A percentile compares a stretch with the other conserved stretches of the same genome.
Conservation (phyloP, 2,329 filamentous ascomycete genomes). For the Pseudopithomyces chartarum region DNA sequence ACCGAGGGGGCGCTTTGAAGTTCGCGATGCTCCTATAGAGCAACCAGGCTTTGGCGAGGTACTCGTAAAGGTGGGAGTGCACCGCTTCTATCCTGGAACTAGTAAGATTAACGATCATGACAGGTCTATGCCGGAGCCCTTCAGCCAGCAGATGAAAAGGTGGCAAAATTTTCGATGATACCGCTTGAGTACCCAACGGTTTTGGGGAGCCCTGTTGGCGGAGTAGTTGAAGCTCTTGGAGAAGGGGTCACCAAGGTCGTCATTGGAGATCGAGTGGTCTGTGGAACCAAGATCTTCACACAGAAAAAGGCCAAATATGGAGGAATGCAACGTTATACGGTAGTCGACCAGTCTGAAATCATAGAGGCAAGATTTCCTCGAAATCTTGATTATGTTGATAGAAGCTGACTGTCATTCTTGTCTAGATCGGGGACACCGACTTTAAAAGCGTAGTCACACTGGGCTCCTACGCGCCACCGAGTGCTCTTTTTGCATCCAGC, state of each 20-base stretch:
- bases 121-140: conserved; percentile 29
- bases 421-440: conserved; percentile 26
- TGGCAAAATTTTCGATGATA: conserved; percentile 20
- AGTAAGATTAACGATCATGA: not conserved
- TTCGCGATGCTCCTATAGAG: conserved; percentile 21
- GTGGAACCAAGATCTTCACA: conserved; percentile 23
- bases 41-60: conserved; percentile 23
- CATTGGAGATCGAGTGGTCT: conserved; percentile 40
- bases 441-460: conserved; percentile 27
- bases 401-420: conserved; percentile 12
- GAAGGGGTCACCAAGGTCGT: conserved; percentile 33
- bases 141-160: conserved; percentile 36
- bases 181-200: conserved; percentile 31
- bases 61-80: conserved; percentile 18
- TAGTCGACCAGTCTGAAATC: conserved; percentile 23
- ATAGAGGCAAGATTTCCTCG: conserved; percentile 14
- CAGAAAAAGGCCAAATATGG: conserved; percentile 26
- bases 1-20: conserved; percentile 16
- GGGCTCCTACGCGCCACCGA: conserved; percentile 30
- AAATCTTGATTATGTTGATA: too few relatives aligned
- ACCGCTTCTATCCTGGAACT: not conserved
- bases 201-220: conserved; percentile 35
- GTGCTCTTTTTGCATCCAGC: conserved; percentile 20
- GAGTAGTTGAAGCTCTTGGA: conserved; percentile 39
- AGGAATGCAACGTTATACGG: conserved; percentile 20